Percentiles rank a stretch among this genome's conserved stretches.
Evolutionary conservation across 768 basidiomycete genomes (phyloP).

Genomic region (Calocera viscosa): DNA sequence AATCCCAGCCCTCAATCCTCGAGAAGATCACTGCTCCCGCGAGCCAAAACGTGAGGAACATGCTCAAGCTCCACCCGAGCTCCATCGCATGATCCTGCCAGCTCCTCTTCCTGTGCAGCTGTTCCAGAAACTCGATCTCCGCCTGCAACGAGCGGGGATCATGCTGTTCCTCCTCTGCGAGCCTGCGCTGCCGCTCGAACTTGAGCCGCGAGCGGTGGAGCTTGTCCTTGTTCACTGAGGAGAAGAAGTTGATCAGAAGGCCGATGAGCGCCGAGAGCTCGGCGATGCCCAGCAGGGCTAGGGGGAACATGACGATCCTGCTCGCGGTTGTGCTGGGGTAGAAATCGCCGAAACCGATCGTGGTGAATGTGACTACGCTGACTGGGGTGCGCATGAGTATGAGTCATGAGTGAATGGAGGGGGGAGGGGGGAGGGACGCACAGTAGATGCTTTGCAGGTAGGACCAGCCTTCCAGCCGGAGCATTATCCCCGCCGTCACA

Average conservation of each 20-base stretch:
- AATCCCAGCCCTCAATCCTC: conserved; percentile 56
- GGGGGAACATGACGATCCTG: conserved; percentile 38
- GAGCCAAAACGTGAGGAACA: conserved; percentile 71
- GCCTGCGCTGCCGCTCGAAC: conserved; percentile 9
- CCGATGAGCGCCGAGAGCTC: conserved; percentile 12
- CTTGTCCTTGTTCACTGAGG: conserved; percentile 53
- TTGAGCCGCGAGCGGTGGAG: conserved; percentile 29
- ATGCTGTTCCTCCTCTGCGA: conserved; percentile 8
- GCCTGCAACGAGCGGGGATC: conserved; percentile 57
- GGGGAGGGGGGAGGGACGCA: not conserved
- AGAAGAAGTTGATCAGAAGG: conserved; percentile 24
- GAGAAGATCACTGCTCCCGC: conserved; percentile 57
- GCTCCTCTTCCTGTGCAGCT: conserved; percentile 40
- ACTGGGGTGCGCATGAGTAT: not conserved
- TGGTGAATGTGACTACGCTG: conserved; percentile 12
- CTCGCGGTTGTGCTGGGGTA: conserved; percentile 38
- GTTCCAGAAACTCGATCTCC: conserved; percentile 55
- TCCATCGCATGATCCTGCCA: conserved; percentile 39
- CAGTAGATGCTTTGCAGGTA: conserved; percentile 16
- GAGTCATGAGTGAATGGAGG: not conserved
- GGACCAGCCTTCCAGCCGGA: conserved; percentile 13
- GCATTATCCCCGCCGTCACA: not conserved
- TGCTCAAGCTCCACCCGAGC: conserved; percentile 39
- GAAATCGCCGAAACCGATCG: conserved; percentile 62
- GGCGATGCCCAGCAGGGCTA: conserved; percentile 12